phyloP scores from a whole-genome alignment of 495 filamentous ascomycete genomes.

The Articulospora tetracladia region DNA sequence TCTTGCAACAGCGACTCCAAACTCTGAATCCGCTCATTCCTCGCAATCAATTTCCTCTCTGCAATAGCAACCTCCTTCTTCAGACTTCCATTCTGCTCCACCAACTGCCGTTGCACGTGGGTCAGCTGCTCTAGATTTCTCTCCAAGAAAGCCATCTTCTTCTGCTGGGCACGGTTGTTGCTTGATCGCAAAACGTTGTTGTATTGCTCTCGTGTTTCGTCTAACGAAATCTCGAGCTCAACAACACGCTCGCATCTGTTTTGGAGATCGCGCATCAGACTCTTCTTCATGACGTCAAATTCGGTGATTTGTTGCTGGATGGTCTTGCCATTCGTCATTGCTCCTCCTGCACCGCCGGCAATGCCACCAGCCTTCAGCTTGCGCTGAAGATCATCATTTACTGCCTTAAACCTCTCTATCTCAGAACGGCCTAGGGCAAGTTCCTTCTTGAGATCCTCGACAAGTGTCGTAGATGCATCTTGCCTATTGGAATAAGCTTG shows the following conservation, averaged over 20 bases:
- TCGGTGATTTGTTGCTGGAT: conserved; percentile 96
- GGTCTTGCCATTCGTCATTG: conserved; percentile 74
- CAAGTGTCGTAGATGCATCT: conserved; percentile 63
- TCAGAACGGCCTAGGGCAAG: conserved; percentile 69
- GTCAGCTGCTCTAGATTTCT: conserved; percentile 97
- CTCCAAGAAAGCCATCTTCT: conserved; percentile 99
- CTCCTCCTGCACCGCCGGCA: conserved; percentile 50
- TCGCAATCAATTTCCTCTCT: conserved; percentile 90
- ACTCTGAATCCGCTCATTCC: conserved; percentile 94
- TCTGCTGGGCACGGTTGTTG: conserved; percentile 97
- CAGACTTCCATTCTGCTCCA: conserved; percentile 91
- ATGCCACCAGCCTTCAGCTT: conserved; percentile 55
- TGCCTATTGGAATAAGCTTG: conserved; percentile 71
- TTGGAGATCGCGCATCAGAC: conserved; percentile 95
- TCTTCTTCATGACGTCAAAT: conserved; percentile 99
- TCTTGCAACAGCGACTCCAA: conserved; percentile 90
- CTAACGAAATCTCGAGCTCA: conserved; percentile 93
- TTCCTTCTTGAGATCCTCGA: conserved; percentile 69
- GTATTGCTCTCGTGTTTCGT: conserved; percentile 97
- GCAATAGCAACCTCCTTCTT: conserved; percentile 99
- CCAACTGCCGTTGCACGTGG: conserved; percentile 92
- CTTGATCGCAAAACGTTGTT: conserved; percentile 94
- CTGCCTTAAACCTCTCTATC: conserved; percentile 67
- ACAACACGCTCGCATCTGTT: conserved; percentile 98
- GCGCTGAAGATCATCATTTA: conserved; percentile 73